Conservation (phyloP, 2,329 filamentous ascomycete genomes). For the Alternaria metachromatica region DNA sequence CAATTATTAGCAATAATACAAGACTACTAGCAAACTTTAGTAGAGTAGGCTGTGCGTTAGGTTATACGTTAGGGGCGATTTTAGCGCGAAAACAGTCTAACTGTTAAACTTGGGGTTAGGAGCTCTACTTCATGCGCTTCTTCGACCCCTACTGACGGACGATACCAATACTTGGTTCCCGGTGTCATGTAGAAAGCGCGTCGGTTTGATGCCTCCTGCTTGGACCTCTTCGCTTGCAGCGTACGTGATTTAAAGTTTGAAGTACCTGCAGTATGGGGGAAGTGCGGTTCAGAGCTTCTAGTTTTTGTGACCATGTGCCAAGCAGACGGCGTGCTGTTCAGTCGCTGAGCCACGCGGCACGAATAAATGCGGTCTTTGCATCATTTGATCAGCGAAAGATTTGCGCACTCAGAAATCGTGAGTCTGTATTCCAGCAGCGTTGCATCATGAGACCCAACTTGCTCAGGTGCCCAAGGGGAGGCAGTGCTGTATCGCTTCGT, state of each 20-base stretch:
- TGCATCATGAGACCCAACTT: background rate
- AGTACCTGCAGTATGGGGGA: background rate
- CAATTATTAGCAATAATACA: too few relatives aligned
- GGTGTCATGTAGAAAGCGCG: background rate
- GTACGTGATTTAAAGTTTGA: background rate
- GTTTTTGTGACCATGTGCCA: background rate
- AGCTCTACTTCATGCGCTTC: background rate
- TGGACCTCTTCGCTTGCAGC: background rate
- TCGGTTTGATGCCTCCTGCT: background rate
- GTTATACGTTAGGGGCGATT: too few relatives aligned
- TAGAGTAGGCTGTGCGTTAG: too few relatives aligned
- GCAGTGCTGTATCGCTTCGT: constrained; percentile 1
- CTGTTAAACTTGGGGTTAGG: too few relatives aligned
- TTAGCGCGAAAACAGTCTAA: too few relatives aligned
- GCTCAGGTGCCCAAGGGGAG: background rate
- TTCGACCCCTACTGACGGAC: background rate
- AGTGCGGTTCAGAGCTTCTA: background rate
- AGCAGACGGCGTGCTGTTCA: background rate
- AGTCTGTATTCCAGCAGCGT: background rate
- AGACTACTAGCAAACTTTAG: too few relatives aligned
- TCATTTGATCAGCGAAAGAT: background rate
- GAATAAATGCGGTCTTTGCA: background rate
- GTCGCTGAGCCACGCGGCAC: background rate
- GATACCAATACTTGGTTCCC: background rate
- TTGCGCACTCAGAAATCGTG: background rate